Conservation (phyloP, 257 asterid genomes). For the Nicotiana tabacum region DNA sequence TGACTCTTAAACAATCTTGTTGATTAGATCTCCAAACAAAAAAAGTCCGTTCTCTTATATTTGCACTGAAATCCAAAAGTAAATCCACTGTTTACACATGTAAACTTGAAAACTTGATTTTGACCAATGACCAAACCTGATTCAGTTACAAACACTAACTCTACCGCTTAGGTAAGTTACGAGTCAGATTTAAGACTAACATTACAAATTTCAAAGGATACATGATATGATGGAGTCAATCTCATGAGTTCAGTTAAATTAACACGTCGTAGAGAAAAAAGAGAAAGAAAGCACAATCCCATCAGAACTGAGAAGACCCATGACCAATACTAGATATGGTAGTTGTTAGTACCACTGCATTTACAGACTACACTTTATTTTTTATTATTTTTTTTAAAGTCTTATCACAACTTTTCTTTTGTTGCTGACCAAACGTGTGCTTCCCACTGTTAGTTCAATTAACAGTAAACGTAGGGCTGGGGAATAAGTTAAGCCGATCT, state of each 20-base stretch:
- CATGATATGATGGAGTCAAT: not conserved
- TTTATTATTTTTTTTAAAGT: not conserved
- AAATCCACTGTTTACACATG: not conserved
- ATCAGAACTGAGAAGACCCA: slow-evolving; percentile 35
- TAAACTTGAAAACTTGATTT: not conserved
- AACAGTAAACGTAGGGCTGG: not conserved
- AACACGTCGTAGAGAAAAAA: slow-evolving; percentile 13
- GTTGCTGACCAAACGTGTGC: slow-evolving; percentile 30
- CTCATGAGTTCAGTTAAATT: not conserved
- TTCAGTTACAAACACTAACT: not conserved
- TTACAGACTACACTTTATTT: not conserved
- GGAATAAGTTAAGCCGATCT: not conserved
- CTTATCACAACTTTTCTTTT: not conserved
- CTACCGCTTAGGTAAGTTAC: not conserved
- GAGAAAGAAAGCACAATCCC: slow-evolving; percentile 51
- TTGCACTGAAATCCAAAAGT: not conserved
- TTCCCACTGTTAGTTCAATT: slow-evolving; percentile 27
- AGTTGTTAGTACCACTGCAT: slow-evolving; percentile 10
- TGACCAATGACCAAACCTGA: slow-evolving; percentile 9
- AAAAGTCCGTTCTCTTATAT: not conserved
- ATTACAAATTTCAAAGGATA: not conserved
- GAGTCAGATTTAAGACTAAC: not conserved
- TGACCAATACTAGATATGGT: slow-evolving; percentile 31
- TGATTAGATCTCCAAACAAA: not conserved
- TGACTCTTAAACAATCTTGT: not conserved